Evolutionary conservation across 2,329 filamentous ascomycete genomes (phyloP).

Genomic region (Malbranchea zuffiana): DNA sequence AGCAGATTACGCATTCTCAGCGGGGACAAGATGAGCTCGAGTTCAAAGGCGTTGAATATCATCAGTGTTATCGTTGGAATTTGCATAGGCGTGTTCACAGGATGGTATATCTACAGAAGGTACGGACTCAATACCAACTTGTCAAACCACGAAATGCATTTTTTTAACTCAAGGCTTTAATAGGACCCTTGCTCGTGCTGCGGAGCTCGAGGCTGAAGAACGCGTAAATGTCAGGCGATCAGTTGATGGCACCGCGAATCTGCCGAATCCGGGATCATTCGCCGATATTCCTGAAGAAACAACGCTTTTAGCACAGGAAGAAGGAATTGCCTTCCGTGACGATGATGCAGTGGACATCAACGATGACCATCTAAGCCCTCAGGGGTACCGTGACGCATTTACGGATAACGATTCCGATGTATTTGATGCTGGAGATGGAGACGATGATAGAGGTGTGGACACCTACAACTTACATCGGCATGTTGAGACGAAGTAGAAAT

Average conservation of each 20-base stretch:
- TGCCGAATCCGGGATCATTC: conserved; percentile 17
- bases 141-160: neutral
- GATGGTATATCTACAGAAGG: conserved; percentile 71
- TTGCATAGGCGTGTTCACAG: conserved; percentile 61
- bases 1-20: conserved; percentile 66
- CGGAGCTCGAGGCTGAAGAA: conserved; percentile 40
- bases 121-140: conserved; percentile 20
- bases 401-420: conserved; percentile 43
- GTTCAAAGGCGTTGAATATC: conserved; percentile 74
- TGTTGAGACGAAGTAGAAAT: no score
- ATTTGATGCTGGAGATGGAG: conserved; percentile 33
- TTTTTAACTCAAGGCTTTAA: neutral
- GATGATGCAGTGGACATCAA: conserved; percentile 35
- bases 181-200: conserved; percentile 39
- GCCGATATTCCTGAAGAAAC: conserved; percentile 31
- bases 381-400: conserved; percentile 44
- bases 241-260: conserved; percentile 17
- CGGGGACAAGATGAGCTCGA: conserved; percentile 68
- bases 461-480: conserved; percentile 33
- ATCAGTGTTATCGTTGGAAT: conserved; percentile 63
- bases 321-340: conserved; percentile 31
- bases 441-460: conserved; percentile 25
- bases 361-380: conserved; percentile 31
- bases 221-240: conserved; percentile 30
- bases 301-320: conserved; percentile 30